Conservation (phyloP, 2,329 filamentous ascomycete species). For the Huntiella bhutanensis region DNA sequence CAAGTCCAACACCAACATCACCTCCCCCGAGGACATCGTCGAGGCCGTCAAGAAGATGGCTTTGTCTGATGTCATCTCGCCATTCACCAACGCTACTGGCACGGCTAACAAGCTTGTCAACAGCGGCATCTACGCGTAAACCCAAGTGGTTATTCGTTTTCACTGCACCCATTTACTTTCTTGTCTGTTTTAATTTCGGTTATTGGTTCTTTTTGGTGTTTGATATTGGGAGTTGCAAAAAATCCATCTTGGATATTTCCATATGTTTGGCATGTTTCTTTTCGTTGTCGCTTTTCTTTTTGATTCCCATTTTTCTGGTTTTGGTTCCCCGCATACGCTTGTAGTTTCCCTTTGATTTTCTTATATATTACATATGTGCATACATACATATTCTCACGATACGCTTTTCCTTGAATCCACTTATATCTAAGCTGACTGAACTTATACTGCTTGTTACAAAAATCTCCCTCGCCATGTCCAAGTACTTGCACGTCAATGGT, state of each 20-base stretch:
- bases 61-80: constrained; percentile 3
- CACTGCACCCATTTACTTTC: not conserved
- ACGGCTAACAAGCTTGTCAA: constrained; percentile 3
- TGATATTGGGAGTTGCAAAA: not conserved
- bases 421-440: no score
- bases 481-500: no score
- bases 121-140: constrained; percentile 6
- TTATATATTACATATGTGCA: no score
- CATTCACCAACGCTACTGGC: constrained; percentile 1
- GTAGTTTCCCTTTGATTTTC: no score
- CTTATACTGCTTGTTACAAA: no score
- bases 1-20: constrained; percentile 4
- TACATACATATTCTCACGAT: no score
- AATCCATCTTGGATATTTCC: no score
- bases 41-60: constrained; percentile 2
- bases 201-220: not conserved
- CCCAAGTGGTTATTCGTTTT: not conserved
- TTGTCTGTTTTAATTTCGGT: not conserved
- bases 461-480: no score
- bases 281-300: not conserved
- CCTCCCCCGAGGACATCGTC: constrained; percentile 1
- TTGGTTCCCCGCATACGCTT: no score
- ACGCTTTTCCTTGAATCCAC: no score
- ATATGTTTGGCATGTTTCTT: not conserved
- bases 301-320: no score